These are phyloP conservation scores for Viola pubescens DNA, from an alignment of 441 rosid species.

Conservation along the genomic window DNA sequence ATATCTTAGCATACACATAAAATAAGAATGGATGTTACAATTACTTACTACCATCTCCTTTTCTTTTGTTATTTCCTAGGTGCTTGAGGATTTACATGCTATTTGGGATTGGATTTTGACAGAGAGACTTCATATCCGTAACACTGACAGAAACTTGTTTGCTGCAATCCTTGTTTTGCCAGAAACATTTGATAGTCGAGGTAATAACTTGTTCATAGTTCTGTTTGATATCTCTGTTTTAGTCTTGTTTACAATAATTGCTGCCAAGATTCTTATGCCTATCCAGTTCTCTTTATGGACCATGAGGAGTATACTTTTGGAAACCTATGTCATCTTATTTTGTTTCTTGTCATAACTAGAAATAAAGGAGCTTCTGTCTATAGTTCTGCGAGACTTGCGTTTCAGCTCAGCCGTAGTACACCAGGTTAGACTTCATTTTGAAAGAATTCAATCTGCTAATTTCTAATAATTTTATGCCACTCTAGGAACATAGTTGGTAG, in stretches of 20 bases:
- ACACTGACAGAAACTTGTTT: slow-evolving; percentile 50
- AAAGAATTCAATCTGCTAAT: neutral
- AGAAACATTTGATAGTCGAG: slow-evolving; percentile 73
- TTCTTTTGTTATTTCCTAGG: slow-evolving; percentile 37
- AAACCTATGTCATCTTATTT: slow-evolving; percentile 15
- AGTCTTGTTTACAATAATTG: neutral
- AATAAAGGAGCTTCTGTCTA: slow-evolving; percentile 78
- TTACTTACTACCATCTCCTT: slow-evolving; percentile 5
- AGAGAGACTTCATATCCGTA: slow-evolving; percentile 56
- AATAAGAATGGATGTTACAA: slow-evolving; percentile 1
- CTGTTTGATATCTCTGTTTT: neutral
- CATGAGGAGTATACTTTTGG: neutral
- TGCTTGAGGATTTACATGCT: slow-evolving; percentile 69
- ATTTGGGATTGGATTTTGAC: slow-evolving; percentile 87
- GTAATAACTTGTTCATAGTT: slow-evolving; percentile 28
- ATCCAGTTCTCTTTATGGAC: neutral
- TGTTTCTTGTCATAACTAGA: slow-evolving; percentile 41
- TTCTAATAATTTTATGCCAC: too few relatives aligned
- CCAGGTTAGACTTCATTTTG: slow-evolving; percentile 50
- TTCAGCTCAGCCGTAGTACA: slow-evolving; percentile 90
- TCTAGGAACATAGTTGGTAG: too few relatives aligned
- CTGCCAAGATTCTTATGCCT: neutral
- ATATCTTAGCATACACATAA: slow-evolving; percentile 5
- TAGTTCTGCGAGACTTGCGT: slow-evolving; percentile 64
- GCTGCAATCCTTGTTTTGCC: slow-evolving; percentile 79